Evolutionary conservation across 2,329 filamentous ascomycete genomes (phyloP).

Genomic region (Ceratocystis colombiana): DNA sequence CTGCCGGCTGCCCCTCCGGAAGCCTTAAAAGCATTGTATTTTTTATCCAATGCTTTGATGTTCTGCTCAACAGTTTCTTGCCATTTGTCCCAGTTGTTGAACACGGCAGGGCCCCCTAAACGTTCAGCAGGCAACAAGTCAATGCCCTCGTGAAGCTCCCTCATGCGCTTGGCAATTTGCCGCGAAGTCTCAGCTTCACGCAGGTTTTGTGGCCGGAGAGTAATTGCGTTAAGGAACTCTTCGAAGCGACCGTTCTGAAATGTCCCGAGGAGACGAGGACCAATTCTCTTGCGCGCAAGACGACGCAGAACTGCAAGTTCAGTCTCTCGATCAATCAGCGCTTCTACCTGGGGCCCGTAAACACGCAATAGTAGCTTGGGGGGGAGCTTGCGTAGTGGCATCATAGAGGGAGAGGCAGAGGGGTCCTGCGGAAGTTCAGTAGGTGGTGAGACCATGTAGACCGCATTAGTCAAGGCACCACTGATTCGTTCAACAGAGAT

Average conservation of each 20-base stretch:
- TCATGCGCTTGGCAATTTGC: constrained; percentile 95
- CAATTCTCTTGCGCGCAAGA: constrained; percentile 83
- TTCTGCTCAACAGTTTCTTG: constrained; percentile 54
- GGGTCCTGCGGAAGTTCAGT: constrained; percentile 30
- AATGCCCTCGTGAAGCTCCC: constrained; percentile 88
- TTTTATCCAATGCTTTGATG: constrained; percentile 46
- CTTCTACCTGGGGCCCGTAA: constrained; percentile 89
- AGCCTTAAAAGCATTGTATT: constrained; percentile 43
- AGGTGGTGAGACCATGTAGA: constrained; percentile 86
- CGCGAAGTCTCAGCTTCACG: constrained; percentile 72
- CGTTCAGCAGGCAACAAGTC: constrained; percentile 72
- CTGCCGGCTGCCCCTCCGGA: constrained; percentile 26
- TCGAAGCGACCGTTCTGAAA: constrained; percentile 95
- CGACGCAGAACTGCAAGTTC: constrained; percentile 79
- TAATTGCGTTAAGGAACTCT: constrained; percentile 77
- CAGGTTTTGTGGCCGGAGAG: constrained; percentile 66
- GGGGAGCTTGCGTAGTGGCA: constrained; percentile 35
- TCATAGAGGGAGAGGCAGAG: constrained; percentile 34
- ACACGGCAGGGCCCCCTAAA: constrained; percentile 69
- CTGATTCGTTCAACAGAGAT: constrained; percentile 69
- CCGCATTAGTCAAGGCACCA: constrained; percentile 88
- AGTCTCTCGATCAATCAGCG: constrained; percentile 86
- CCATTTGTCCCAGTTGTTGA: constrained; percentile 94
- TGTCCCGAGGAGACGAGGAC: constrained; percentile 78
- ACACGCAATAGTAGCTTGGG: constrained; percentile 76